Percentiles rank a stretch among this genome's conserved stretches.
These are phyloP conservation scores for Auxenochlorella pyrenoidosa DNA, from an alignment of 139 green algal genomes.

Conservation along the genomic window DNA sequence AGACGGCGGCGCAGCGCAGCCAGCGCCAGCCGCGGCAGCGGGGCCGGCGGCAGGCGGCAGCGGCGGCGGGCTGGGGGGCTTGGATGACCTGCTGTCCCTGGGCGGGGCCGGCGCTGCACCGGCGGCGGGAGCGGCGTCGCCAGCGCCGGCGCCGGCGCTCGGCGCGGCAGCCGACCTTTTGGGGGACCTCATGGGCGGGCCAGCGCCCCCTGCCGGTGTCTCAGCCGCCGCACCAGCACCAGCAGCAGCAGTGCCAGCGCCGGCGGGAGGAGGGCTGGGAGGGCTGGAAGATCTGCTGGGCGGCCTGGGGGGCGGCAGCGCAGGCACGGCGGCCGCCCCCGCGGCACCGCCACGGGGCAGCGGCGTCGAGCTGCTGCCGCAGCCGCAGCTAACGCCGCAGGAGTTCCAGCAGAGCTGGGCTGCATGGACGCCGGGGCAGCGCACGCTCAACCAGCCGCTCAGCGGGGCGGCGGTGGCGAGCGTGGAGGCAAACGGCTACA, in stretches of 20 bases:
- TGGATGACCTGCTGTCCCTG: constrained; percentile 18
- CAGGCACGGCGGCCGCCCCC: background rate
- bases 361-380: background rate
- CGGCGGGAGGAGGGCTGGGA: background rate
- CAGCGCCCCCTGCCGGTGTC: background rate
- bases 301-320: background rate
- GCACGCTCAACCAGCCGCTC: constrained; percentile 5
- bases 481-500: constrained; percentile 26
- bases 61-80: background rate
- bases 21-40: background rate
- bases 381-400: constrained; percentile 17
- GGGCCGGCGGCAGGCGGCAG: background rate
- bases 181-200: constrained; percentile 17
- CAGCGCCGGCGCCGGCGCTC: background rate
- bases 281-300: constrained; percentile 27
- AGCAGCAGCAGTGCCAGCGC: background rate
- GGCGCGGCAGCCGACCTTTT: background rate
- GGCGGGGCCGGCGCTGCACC: background rate
- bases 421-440: background rate
- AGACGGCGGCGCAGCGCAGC: background rate
- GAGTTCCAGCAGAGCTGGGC: constrained; percentile 34
- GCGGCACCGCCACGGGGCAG: background rate
- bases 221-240: background rate
- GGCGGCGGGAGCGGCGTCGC: background rate
- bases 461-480: background rate